Evolutionary conservation across 306 rosid species (phyloP), one percentile per base, ranked within the genome.

Genomic region (Prunus mongolica): DNA sequence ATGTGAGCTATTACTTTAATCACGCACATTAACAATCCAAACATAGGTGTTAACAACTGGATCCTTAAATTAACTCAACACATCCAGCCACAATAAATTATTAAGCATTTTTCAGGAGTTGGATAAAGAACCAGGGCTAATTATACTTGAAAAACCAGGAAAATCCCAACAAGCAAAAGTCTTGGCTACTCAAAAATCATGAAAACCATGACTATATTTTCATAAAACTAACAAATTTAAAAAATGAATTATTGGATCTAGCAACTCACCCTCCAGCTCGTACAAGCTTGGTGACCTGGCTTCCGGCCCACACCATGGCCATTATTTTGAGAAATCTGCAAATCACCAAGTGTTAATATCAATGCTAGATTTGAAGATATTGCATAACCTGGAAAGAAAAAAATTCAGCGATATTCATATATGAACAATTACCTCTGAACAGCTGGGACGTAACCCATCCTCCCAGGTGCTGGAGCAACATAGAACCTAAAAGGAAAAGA

Each of bases 261-360:
- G 73, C n/a, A 68, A 44, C 97, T 89, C 80, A 91, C 98, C 96
- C 97, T 68, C 89, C 95, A n/a, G 89, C 96, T 87, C 98, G 88
- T 72, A 82, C 20, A 72, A 94, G 93, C 83, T 94, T 91, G 2
- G 97, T 94, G 64, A 94, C 89, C 87, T 88, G 97, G 91, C 98
- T 94, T 65, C 98, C 97, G 15, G 97, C 97, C 97, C 97, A 94
- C 58, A 91, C 95, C 91, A 89, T 90, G 62, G 96, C 97, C 98
- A 94, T 86, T 79, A 90, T 67, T 83, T 94, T 94, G 76, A 94
- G 89, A 86, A 94, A 94, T 80, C 96, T 89, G 82, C 56, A 84
- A 80, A 74, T 30, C 70, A 22, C 56, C n/a, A 55, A 19, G 7
- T 45, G 56, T 38, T 32, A 27, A 18, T 30, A 66, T 27, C 24